Conservation (phyloP, 73 alveolate genomes). For the Tetrahymena thermophila region DNA sequence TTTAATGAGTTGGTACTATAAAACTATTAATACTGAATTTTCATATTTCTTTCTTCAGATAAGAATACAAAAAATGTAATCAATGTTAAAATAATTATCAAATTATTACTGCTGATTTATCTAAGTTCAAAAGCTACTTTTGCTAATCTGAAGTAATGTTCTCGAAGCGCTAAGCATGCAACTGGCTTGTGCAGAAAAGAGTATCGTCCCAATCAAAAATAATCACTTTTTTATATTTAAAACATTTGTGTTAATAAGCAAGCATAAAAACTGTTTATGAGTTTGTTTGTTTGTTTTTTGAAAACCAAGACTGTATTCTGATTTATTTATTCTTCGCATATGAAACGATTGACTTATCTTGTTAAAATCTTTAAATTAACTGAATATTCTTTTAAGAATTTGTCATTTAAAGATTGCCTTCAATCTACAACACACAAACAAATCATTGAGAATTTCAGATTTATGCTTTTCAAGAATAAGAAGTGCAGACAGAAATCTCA, state of each 20-base stretch:
- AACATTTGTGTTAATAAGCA: background rate
- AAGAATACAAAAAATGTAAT: background rate
- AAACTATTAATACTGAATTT: background rate
- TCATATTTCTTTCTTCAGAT: background rate
- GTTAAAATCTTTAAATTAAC: no score
- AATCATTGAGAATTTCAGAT: no score
- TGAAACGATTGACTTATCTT: no score
- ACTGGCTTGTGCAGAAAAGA: conserved; percentile 87
- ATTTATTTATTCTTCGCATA: no score
- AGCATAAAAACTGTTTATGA: no score
- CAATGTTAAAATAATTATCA: background rate
- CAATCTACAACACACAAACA: no score
- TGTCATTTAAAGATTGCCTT: no score
- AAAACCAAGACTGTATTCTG: background rate
- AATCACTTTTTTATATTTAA: conserved; percentile 43
- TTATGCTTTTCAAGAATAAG: no score
- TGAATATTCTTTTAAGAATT: no score
- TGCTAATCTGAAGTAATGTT: conserved; percentile 19
- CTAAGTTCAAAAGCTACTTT: conserved; percentile 26
- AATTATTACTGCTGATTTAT: conserved; percentile 30
- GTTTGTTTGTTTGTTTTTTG: no score
- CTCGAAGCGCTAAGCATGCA: conserved; percentile 42
- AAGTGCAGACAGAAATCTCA: background rate
- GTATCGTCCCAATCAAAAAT: conserved; percentile 99
- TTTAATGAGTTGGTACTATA: background rate